Conservation (phyloP, 257 asterid genomes). For the Anisodus acutangulus region DNA sequence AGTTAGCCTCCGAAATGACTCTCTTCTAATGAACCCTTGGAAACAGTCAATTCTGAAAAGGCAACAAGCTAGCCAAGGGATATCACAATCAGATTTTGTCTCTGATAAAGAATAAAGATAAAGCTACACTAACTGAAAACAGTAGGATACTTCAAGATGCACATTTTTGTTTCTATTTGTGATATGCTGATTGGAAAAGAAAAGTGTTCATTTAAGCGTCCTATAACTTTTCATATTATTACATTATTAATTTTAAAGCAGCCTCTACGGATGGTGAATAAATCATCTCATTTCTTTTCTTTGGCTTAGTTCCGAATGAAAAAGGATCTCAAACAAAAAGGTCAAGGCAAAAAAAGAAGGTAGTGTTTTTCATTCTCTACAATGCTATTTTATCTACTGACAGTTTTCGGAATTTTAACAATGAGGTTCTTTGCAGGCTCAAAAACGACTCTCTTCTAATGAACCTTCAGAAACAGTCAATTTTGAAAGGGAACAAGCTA, state of each 20-base stretch:
- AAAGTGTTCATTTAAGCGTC: neutral
- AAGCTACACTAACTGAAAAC: conserved; percentile 39
- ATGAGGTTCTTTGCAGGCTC: conserved; percentile 48
- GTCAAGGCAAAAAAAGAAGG: conserved; percentile 72
- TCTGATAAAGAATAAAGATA: conserved; percentile 42
- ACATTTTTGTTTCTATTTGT: conserved; percentile 7
- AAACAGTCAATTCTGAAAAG: conserved; percentile 44
- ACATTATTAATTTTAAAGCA: neutral
- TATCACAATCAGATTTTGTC: conserved; percentile 52
- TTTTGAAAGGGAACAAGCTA: conserved; percentile 48
- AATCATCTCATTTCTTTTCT: conserved; percentile 1
- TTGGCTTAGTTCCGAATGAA: conserved; percentile 63
- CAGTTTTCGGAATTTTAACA: conserved; percentile 38
- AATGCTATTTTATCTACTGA: conserved; percentile 24
- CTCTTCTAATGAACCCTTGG: conserved; percentile 53
- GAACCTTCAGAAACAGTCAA: conserved; percentile 52
- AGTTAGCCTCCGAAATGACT: conserved; percentile 53
- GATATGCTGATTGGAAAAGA: conserved; percentile 8
- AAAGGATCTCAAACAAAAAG: conserved; percentile 74
- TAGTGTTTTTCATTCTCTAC: conserved; percentile 37
- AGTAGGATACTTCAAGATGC: conserved; percentile 31
- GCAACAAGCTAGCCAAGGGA: conserved; percentile 48
- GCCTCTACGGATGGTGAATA: conserved; percentile 21
- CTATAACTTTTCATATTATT: neutral
- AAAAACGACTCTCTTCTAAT: conserved; percentile 57